A percentile compares a stretch with the other conserved stretches of the same genome.
phyloP scores from a whole-genome alignment of 371 early-diverging fungal species.

The Encephalitozoon cuniculi region DNA sequence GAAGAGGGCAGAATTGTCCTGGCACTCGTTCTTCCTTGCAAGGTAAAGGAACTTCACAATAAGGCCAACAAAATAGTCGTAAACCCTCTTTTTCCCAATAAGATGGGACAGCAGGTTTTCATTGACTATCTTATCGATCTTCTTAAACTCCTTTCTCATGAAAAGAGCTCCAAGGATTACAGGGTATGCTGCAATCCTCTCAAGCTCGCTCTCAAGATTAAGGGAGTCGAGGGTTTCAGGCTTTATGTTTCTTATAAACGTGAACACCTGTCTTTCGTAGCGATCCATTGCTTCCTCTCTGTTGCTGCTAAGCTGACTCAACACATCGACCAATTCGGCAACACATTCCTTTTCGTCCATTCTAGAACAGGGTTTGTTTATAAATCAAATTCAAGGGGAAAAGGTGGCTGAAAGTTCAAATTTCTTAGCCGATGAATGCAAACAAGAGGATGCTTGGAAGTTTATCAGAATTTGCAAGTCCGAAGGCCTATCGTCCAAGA shows the following conservation, averaged over 20 bases:
- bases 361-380: slow-evolving; percentile 5
- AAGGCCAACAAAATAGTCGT: slow-evolving; percentile 14
- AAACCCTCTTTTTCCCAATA: slow-evolving; percentile 10
- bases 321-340: background rate
- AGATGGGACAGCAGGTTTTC: background rate
- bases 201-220: background rate
- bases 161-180: background rate
- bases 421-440: too few relatives aligned
- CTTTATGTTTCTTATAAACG: background rate
- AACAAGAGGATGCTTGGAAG: too few relatives aligned
- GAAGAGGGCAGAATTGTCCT: slow-evolving; percentile 3
- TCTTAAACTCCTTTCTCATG: background rate
- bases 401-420: too few relatives aligned
- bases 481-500: too few relatives aligned
- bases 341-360: background rate
- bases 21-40: slow-evolving; percentile 13
- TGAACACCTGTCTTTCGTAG: background rate
- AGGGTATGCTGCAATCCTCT: background rate
- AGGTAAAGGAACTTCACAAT: slow-evolving; percentile 25
- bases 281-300: background rate
- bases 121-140: background rate
- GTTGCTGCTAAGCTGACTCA: background rate
- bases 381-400: background rate
- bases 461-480: too few relatives aligned
- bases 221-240: background rate